Evolutionary conservation across 2,329 filamentous ascomycete genomes (phyloP).

Genomic region (Nannizziopsis arthrosporioides): DNA sequence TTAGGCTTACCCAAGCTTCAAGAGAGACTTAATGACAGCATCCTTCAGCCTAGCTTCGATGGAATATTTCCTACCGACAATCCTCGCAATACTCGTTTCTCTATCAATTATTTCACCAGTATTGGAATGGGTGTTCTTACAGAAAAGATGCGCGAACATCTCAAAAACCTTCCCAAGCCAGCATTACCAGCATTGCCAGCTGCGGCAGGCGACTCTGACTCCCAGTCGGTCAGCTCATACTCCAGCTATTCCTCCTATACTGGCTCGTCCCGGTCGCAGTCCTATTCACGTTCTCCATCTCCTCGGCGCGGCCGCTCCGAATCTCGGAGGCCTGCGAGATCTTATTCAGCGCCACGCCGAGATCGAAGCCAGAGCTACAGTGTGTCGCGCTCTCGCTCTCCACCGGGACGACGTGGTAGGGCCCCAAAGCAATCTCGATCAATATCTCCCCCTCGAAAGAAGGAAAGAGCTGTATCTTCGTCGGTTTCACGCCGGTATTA

Average conservation of each 20-base stretch:
- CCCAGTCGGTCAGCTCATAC: constrained; percentile 52
- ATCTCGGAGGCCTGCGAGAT: constrained; percentile 13
- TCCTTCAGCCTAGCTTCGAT: constrained; percentile 63
- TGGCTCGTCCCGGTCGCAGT: constrained; percentile 29
- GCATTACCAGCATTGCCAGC: constrained; percentile 56
- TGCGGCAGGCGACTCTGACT: constrained; percentile 46
- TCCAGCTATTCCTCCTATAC: constrained; percentile 68
- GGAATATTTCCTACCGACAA: constrained; percentile 87
- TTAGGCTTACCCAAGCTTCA: constrained; percentile 72
- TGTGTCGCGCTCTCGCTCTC: constrained; percentile 26
- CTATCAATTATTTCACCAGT: constrained; percentile 98
- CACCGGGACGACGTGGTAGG: constrained; percentile 19
- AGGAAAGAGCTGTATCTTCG: constrained; percentile 20
- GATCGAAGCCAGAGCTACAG: constrained; percentile 26
- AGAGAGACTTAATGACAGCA: constrained; percentile 64
- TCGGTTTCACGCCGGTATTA: constrained; percentile 20
- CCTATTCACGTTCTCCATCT: constrained; percentile 37
- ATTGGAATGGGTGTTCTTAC: constrained; percentile 93
- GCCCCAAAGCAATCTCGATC: constrained; percentile 29
- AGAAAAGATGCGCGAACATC: constrained; percentile 82
- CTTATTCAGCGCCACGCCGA: constrained; percentile 17
- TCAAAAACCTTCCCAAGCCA: constrained; percentile 83
- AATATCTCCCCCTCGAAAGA: constrained; percentile 19
- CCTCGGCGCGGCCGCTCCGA: constrained; percentile 26
- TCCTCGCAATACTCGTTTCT: constrained; percentile 81